Percentiles rank a stretch among this genome's conserved stretches.
Conservation (phyloP, 129 eudicot genomes). For the Centella asiatica region DNA sequence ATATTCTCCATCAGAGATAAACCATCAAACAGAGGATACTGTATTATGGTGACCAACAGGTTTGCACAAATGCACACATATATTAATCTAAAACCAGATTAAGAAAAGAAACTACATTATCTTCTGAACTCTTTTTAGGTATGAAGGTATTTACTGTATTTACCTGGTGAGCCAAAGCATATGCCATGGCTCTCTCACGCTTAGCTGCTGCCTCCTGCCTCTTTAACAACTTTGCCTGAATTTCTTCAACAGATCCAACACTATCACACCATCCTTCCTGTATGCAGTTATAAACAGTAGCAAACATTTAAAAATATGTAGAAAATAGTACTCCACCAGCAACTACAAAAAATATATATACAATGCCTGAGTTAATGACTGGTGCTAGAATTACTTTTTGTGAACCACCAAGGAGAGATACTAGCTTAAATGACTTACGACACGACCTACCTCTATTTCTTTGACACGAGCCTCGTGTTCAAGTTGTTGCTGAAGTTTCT, state of each 20-base stretch:
- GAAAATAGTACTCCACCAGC: neutral
- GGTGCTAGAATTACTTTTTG: too few relatives aligned
- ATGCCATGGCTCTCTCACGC: constrained; percentile 99
- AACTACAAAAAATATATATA: too few relatives aligned
- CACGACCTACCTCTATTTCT: constrained; percentile 71
- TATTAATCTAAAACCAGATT: neutral
- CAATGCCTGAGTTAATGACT: too few relatives aligned
- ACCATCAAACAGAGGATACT: too few relatives aligned
- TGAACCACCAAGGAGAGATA: neutral
- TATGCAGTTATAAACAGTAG: neutral
- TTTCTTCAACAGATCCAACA: constrained; percentile 90
- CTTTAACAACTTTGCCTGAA: constrained; percentile 78
- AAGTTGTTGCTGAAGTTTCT: constrained; percentile 68
- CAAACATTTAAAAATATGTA: neutral
- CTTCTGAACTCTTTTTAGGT: neutral
- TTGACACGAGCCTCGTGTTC: constrained; percentile 75
- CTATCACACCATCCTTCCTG: constrained; percentile 99
- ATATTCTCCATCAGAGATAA: too few relatives aligned
- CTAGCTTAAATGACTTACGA: neutral
- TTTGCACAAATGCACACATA: too few relatives aligned
- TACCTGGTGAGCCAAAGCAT: constrained; percentile 98
- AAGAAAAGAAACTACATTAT: neutral
- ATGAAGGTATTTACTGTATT: neutral
- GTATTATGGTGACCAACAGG: too few relatives aligned
- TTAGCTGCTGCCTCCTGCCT: constrained; percentile 97